Base-by-base conservation (phyloP, 352 stramenopile species). In the Globisporangium sylvaticum region DNA sequence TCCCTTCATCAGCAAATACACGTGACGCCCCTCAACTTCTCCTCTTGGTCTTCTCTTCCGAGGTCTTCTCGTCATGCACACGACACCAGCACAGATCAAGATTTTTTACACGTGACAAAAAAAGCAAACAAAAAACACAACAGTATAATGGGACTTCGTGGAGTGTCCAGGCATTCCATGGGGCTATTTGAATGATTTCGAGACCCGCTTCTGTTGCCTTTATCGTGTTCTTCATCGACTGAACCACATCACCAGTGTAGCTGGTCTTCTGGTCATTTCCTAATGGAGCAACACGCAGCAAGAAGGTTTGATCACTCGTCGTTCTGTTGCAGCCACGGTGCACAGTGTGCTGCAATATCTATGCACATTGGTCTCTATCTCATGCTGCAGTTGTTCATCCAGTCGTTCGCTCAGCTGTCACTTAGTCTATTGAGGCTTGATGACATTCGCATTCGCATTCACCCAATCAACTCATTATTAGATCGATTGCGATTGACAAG, bases 1-100 rank as follows among this genome's bases (percentile, higher is more conserved):
- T 27, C 55, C 15, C 52, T 58, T 34, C 52, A 58, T 34, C 24
- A 60, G 55, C 31, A 60, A 60, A 60, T 60, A 60, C 39, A 60
- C 55, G 31, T 46, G 55, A 12, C 31, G 20, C 55, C 31, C n/a
- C 31, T 60, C n/a, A 1, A n/a, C 55, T 29, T 60, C 55, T 32
- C 31, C 18, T 53, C 44, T 53, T 20, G 22, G 24, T 59, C 54
- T 15, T 37, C 52, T 46, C 55, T 60, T 20, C 48, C 48, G 5
- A 29, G 55, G 8, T 60, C 31, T 10, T 20, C 20, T 5, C 18
- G 10, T 25, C 29, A 42, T 29, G 6, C n/a, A 44, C 55, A 44
- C 54, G 22, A 8, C 29, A 22, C 24, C 29, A 29, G 31, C 54
- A 42, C 29, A 44, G 4, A 22, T 20, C 53, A 58, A 46, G 55